Conservation (phyloP, 2,329 filamentous ascomycete genomes). For the Fusarium acutatum region DNA sequence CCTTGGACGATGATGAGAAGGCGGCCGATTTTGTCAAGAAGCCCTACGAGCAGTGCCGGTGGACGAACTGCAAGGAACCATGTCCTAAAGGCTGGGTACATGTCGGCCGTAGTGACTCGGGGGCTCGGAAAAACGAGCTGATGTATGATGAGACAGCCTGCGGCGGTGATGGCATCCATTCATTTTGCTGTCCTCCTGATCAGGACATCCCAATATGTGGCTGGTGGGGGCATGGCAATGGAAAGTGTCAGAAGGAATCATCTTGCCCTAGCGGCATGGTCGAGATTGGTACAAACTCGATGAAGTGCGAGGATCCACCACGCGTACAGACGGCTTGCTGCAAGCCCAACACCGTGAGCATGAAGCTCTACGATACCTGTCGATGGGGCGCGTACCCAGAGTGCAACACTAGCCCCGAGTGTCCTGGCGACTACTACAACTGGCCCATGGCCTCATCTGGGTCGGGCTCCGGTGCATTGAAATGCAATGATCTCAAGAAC, state of each 20-base stretch:
- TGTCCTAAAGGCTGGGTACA: slow-evolving; percentile 11
- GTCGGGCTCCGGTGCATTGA: background rate
- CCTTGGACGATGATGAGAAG: no score
- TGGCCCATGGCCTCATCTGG: background rate
- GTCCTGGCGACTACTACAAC: background rate
- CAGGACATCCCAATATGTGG: no score
- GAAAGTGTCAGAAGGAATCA: background rate
- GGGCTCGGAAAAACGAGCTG: background rate
- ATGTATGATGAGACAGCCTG: slow-evolving; percentile 16
- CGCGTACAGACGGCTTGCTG: background rate
- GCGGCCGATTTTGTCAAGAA: background rate
- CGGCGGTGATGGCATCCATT: no score
- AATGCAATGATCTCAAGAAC: background rate
- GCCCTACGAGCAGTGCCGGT: slow-evolving; percentile 6
- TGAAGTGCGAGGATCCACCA: background rate
- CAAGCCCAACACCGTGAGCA: background rate
- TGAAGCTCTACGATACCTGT: background rate
- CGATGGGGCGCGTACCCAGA: background rate
- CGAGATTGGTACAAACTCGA: background rate
- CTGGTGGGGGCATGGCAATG: no score
- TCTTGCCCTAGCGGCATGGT: background rate
- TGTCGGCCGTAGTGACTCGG: no score
- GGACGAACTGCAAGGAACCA: slow-evolving; percentile 14
- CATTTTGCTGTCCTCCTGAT: no score
- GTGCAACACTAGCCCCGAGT: background rate